These are phyloP conservation scores for Thermomyces lanuginosus DNA, from an alignment of 2,329 filamentous ascomycete genomes.

Conservation along the genomic window DNA sequence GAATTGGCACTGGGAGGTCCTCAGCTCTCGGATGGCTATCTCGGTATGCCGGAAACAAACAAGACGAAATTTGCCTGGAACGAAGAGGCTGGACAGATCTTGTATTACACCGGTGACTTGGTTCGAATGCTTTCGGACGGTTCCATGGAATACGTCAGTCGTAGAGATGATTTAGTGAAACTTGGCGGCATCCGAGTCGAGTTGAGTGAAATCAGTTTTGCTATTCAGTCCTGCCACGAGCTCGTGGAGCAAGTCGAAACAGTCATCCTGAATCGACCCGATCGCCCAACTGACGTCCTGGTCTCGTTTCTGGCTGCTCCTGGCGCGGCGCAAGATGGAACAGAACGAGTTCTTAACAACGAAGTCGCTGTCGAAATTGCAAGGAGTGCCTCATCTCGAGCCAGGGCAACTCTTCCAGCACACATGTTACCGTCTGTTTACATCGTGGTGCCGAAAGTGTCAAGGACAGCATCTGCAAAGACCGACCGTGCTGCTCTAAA, in stretches of 20 bases:
- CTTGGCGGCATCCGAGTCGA: conserved; percentile 44
- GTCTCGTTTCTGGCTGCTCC: conserved; percentile 20
- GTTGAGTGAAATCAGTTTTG: conserved; percentile 28
- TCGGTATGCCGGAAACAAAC: conserved; percentile 1
- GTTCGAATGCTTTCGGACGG: conserved; percentile 11
- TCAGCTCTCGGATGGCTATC: conserved; percentile 2
- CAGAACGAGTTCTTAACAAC: conserved; percentile 5
- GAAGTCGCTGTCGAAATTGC: conserved; percentile 11
- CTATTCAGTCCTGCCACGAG: conserved; percentile 15
- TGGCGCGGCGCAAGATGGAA: conserved; percentile 4
- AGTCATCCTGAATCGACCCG: conserved; percentile 14
- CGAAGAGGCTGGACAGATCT: not conserved
- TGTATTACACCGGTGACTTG: conserved; percentile 20
- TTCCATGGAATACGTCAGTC: conserved; percentile 12
- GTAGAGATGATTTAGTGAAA: conserved; percentile 38
- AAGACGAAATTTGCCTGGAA: conserved; percentile 2
- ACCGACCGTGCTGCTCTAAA: conserved; percentile 2
- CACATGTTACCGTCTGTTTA: conserved; percentile 4
- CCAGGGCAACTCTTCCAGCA: conserved; percentile 8
- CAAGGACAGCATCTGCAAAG: conserved; percentile 3
- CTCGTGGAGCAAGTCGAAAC: conserved; percentile 19
- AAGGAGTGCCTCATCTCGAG: conserved; percentile 10
- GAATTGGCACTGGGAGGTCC: conserved; percentile 3
- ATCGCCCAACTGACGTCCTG: conserved; percentile 17
- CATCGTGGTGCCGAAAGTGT: conserved; percentile 1